These are phyloP conservation scores for Klebsormidium nitens DNA, from an alignment of 139 green algal species.

Conservation along the genomic window DNA sequence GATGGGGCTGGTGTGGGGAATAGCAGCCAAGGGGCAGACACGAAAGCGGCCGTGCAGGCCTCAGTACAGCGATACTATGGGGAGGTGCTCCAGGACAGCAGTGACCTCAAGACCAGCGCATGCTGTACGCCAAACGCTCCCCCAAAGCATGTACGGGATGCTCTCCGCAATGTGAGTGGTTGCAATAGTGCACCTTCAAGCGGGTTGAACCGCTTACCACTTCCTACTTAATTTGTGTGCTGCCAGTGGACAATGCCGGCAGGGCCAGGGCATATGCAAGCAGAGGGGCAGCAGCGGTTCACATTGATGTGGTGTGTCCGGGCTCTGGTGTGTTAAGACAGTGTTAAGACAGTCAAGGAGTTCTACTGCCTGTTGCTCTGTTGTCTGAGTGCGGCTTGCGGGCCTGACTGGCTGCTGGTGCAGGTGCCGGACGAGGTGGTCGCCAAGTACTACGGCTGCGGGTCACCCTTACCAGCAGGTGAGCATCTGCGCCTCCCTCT, in stretches of 20 bases:
- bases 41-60: too few species aligned
- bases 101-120: conserved; percentile 80
- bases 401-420: conserved; percentile 25
- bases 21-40: too few species aligned
- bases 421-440: conserved; percentile 53
- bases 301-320: background rate
- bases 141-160: conserved; percentile 8
- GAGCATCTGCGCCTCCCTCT: too few species aligned
- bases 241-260: background rate
- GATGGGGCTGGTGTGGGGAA: too few species aligned
- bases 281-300: background rate
- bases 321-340: background rate
- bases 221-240: background rate
- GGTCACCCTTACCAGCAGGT: conserved; percentile 81
- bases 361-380: background rate
- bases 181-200: background rate
- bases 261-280: background rate
- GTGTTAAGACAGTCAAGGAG: background rate
- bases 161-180: background rate
- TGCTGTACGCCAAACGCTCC: conserved; percentile 62
- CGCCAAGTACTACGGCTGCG: conserved; percentile 84
- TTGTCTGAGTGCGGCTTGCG: background rate
- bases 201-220: background rate
- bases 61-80: conserved; percentile 80
- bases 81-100: conserved; percentile 54